Percentiles rank a stretch among this genome's conserved stretches.
Conservation (phyloP, 495 filamentous ascomycete species). For the Penicillium odoratum region DNA sequence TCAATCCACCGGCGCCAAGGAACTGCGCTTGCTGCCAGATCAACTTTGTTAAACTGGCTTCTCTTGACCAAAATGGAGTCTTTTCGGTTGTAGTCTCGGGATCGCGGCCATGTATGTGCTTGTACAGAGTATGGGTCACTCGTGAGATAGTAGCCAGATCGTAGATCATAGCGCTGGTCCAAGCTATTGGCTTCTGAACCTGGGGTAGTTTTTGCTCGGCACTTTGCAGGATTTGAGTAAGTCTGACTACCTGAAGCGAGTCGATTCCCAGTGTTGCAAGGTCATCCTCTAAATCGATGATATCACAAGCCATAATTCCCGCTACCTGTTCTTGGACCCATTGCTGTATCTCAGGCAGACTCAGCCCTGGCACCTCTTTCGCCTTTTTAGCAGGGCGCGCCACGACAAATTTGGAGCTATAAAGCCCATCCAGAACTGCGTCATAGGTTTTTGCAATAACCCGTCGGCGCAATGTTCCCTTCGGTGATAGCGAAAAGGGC, state of each 20-base stretch:
- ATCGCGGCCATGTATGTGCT: background rate
- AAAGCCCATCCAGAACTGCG: background rate
- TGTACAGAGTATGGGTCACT: background rate
- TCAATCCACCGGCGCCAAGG: background rate
- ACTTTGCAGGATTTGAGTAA: background rate
- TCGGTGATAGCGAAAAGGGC: constrained; percentile 5
- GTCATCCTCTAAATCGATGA: background rate
- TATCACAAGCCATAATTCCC: background rate
- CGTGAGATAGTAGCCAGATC: background rate
- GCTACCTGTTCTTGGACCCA: background rate
- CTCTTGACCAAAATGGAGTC: background rate
- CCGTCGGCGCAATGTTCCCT: constrained; percentile 3
- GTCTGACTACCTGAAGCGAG: background rate
- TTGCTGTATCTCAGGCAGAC: background rate
- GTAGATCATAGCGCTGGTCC: background rate
- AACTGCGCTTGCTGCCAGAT: constrained; percentile 1
- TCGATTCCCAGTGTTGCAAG: background rate
- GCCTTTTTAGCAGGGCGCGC: background rate
- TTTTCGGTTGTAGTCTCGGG: background rate
- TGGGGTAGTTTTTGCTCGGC: background rate
- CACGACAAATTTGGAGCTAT: background rate
- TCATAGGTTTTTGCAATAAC: background rate
- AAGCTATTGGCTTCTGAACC: background rate
- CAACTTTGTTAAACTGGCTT: background rate
- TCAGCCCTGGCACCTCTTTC: background rate